These are phyloP conservation scores for Corchorus olitorius DNA, from an alignment of 345 rosid genomes.

Conservation along the genomic window DNA sequence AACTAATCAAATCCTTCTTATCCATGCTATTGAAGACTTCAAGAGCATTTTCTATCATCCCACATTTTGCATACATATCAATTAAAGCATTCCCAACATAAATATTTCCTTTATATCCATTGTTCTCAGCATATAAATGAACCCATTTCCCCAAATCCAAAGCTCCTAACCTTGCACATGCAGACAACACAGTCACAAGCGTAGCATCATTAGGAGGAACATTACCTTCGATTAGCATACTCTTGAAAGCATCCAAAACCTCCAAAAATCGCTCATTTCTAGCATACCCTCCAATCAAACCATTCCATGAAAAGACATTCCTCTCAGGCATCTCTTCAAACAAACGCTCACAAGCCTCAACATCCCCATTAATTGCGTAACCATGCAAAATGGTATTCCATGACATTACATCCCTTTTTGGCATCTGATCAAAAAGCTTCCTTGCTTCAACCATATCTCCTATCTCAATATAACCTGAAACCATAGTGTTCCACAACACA, in stretches of 20 bases:
- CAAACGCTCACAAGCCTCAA: constrained; percentile 48
- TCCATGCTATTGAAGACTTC: constrained; percentile 54
- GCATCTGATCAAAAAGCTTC: constrained; percentile 69
- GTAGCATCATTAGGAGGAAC: constrained; percentile 75
- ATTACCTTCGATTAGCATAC: constrained; percentile 53
- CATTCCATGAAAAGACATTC: constrained; percentile 85
- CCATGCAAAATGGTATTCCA: constrained; percentile 85
- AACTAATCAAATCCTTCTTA: constrained; percentile 71
- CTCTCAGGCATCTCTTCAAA: constrained; percentile 71
- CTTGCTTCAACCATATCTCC: constrained; percentile 63
- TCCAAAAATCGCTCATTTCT: constrained; percentile 41
- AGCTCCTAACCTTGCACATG: constrained; percentile 85
- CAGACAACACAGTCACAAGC: constrained; percentile 65
- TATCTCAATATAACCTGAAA: constrained; percentile 62
- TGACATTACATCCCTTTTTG: constrained; percentile 69
- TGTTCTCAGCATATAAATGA: constrained; percentile 53
- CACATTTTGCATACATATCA: constrained; percentile 90
- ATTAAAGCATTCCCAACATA: constrained; percentile 71
- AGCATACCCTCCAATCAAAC: constrained; percentile 63
- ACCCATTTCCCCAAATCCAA: constrained; percentile 74
- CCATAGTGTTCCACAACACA: constrained; percentile 77
- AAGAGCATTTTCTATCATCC: constrained; percentile 57
- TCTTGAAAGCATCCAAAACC: constrained; percentile 59
- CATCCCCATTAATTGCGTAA: constrained; percentile 57
- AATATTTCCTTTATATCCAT: constrained; percentile 56